Conservation (phyloP, 495 filamentous ascomycete genomes). For the Ramalina intermedia region DNA sequence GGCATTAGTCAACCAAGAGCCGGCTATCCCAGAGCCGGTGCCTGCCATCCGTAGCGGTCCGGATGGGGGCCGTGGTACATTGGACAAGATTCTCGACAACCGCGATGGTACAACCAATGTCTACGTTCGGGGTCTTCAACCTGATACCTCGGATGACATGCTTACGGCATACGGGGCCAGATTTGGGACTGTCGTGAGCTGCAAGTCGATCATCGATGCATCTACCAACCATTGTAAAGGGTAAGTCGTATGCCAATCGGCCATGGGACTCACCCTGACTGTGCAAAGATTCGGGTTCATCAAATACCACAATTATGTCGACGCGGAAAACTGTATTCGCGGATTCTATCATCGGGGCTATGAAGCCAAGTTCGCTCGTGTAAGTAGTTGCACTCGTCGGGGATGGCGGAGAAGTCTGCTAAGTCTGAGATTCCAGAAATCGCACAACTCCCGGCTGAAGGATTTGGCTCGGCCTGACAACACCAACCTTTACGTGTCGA, state of each 20-base stretch:
- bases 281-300: slow-evolving; percentile 77
- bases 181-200: slow-evolving; percentile 82
- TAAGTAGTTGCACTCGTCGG: slow-evolving; percentile 16
- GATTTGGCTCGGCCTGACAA: slow-evolving; percentile 72
- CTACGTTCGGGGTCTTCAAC: slow-evolving; percentile 89
- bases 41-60: slow-evolving; percentile 60
- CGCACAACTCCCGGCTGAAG: slow-evolving; percentile 90
- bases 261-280: slow-evolving; percentile 12
- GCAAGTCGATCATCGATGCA: slow-evolving; percentile 93
- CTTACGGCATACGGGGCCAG: slow-evolving; percentile 66
- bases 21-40: slow-evolving; percentile 76
- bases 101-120: slow-evolving; percentile 81
- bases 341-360: slow-evolving; percentile 90
- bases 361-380: slow-evolving; percentile 89
- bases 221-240: slow-evolving; percentile 88
- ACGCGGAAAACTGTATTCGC: slow-evolving; percentile 89
- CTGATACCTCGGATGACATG: slow-evolving; percentile 86
- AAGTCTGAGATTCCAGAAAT: slow-evolving; percentile 46
- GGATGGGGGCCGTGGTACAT: slow-evolving; percentile 43
- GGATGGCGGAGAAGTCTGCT: slow-evolving; percentile 2
- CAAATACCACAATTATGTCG: slow-evolving; percentile 71
- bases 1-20: slow-evolving; percentile 54
- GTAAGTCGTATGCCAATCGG: slow-evolving; percentile 28
- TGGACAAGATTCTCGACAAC: slow-evolving; percentile 86
- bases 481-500: slow-evolving; percentile 94